These are phyloP conservation scores for Skeletonema costatum DNA, from an alignment of 108 stramenopile genomes.

Conservation along the genomic window DNA sequence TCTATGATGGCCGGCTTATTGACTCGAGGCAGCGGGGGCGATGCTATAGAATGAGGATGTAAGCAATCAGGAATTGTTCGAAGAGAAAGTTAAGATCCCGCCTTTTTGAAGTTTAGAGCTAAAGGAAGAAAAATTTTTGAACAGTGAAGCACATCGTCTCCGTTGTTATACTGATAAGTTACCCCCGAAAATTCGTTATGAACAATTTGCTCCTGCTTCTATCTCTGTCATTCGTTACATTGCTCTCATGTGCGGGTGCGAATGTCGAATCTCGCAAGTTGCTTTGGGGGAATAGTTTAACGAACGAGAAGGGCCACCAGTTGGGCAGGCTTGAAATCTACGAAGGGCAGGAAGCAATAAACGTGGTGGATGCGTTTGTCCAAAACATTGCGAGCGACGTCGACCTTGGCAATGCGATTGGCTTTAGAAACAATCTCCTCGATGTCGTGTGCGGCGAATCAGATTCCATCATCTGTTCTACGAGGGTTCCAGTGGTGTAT, in stretches of 20 bases:
- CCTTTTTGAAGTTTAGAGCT: too few species aligned
- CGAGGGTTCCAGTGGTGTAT: slow-evolving; percentile 35
- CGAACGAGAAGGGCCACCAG: slow-evolving; percentile 5
- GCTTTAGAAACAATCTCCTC: slow-evolving; percentile 30
- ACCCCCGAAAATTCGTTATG: neutral
- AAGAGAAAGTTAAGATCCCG: too few species aligned
- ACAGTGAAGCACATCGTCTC: too few species aligned
- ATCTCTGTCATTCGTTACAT: neutral
- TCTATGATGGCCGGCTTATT: too few species aligned
- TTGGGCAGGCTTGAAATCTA: slow-evolving; percentile 38
- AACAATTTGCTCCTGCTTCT: neutral
- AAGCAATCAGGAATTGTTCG: too few species aligned
- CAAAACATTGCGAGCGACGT: slow-evolving; percentile 10
- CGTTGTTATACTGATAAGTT: too few species aligned
- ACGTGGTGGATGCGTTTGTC: slow-evolving; percentile 36
- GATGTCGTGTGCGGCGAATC: slow-evolving; percentile 25
- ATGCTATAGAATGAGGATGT: too few species aligned
- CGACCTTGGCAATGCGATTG: neutral
- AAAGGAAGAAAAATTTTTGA: too few species aligned
- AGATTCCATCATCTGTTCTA: slow-evolving; percentile 24
- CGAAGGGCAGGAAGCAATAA: slow-evolving; percentile 37
- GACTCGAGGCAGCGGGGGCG: too few species aligned
- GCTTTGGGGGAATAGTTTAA: slow-evolving; percentile 32
- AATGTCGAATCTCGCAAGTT: neutral
- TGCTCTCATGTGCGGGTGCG: neutral